These are phyloP conservation scores for Aspergillus udagawae DNA, from an alignment of 2,329 filamentous ascomycete species.

Conservation along the genomic window DNA sequence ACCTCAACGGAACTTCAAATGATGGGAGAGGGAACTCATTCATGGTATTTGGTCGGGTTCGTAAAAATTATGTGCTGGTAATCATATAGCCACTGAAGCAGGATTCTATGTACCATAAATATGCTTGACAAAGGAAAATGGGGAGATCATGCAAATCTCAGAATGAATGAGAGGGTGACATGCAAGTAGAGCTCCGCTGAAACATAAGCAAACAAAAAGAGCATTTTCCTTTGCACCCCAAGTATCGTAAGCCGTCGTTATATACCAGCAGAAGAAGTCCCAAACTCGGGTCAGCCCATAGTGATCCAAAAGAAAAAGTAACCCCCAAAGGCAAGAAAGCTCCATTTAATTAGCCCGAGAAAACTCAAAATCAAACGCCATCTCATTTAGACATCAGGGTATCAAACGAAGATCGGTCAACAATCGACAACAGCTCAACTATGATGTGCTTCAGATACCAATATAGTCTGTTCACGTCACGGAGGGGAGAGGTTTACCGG, in stretches of 20 bases:
- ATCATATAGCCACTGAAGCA: neutral
- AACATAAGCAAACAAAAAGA: slow-evolving; percentile 1
- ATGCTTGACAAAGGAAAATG: slow-evolving; percentile 9
- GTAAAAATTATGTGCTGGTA: neutral
- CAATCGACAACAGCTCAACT: slow-evolving; percentile 7
- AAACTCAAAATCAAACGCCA: slow-evolving; percentile 11
- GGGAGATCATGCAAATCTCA: slow-evolving; percentile 1
- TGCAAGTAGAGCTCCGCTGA: slow-evolving; percentile 2
- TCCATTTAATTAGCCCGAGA: neutral
- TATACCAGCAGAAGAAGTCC: neutral
- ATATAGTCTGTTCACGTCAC: neutral
- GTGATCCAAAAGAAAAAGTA: neutral
- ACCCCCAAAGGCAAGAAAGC: neutral
- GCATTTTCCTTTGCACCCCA: neutral
- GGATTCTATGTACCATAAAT: neutral
- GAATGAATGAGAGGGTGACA: neutral
- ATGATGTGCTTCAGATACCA: slow-evolving; percentile 6
- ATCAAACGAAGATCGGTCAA: slow-evolving; percentile 18
- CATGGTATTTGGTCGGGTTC: neutral
- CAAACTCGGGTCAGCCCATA: neutral
- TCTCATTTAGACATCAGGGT: slow-evolving; percentile 23
- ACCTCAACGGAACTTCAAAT: neutral
- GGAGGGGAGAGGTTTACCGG: slow-evolving; percentile 10
- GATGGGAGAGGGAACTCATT: neutral
- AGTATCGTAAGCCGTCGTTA: neutral